Conservation (phyloP, 495 filamentous ascomycete genomes). For the Lepraria neglecta region DNA sequence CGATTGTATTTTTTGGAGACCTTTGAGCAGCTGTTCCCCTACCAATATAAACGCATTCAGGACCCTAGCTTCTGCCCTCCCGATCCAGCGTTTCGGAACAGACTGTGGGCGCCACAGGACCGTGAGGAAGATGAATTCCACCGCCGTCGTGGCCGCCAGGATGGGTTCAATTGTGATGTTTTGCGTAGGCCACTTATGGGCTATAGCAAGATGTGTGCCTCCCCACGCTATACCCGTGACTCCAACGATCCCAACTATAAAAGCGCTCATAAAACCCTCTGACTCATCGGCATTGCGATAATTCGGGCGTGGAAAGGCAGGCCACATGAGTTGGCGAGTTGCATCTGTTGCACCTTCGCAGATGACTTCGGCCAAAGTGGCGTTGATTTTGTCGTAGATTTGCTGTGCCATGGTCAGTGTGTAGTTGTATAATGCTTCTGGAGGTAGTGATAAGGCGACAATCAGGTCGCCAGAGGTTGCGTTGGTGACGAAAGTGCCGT, state of each 20-base stretch:
- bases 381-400: not conserved
- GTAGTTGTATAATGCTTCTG: not conserved
- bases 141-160: not conserved
- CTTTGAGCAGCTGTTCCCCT: not conserved
- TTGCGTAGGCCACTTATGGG: not conserved
- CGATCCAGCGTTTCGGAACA: not conserved
- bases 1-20: not conserved
- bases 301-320: not conserved
- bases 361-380: not conserved
- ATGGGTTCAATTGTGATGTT: not conserved
- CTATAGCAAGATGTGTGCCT: slow-evolving; percentile 1
- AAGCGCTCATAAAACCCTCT: not conserved
- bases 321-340: not conserved
- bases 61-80: not conserved
- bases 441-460: not conserved
- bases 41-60: not conserved
- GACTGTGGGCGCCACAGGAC: not conserved
- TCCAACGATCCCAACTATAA: not conserved
- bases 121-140: not conserved
- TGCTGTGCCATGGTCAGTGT: not conserved
- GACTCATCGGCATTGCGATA: not conserved
- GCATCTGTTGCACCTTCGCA: not conserved
- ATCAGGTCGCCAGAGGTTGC: not conserved
- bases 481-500: slow-evolving; percentile 1
- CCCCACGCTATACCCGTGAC: not conserved